phyloP scores from a whole-genome alignment of 2,329 filamentous ascomycete genomes.

The Periconia macrospinosa region DNA sequence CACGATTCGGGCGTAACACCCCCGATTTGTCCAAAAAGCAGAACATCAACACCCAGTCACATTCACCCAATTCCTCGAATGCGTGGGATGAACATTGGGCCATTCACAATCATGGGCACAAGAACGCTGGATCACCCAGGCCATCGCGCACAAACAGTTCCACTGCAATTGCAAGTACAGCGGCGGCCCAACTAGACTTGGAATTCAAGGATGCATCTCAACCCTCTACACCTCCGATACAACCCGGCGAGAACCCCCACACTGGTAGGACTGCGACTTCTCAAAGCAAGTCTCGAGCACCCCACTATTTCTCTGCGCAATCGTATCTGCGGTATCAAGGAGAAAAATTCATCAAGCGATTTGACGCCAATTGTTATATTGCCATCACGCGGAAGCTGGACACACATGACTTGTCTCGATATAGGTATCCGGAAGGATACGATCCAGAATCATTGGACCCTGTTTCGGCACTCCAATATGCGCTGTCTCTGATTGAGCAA shows the following conservation, averaged over 20 bases:
- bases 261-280: slow-evolving; percentile 12
- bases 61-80: slow-evolving; percentile 46
- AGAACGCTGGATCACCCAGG: slow-evolving; percentile 50
- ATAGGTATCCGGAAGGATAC: slow-evolving; percentile 55
- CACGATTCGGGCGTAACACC: slow-evolving; percentile 89
- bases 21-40: slow-evolving; percentile 83
- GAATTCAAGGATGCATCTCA: slow-evolving; percentile 50
- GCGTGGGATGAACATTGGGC: slow-evolving; percentile 51
- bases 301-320: slow-evolving; percentile 96
- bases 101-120: slow-evolving; percentile 57
- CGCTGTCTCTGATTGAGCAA: slow-evolving; percentile 80
- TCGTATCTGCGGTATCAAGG: slow-evolving; percentile 97
- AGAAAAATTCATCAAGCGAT: slow-evolving; percentile 93
- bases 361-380: slow-evolving; percentile 98
- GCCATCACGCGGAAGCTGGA: slow-evolving; percentile 97
- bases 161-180: slow-evolving; percentile 20
- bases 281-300: slow-evolving; percentile 45
- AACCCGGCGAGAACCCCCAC: slow-evolving; percentile 15
- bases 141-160: slow-evolving; percentile 40
- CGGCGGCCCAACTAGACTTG: slow-evolving; percentile 42
- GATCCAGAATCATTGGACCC: slow-evolving; percentile 48
- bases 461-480: slow-evolving; percentile 63
- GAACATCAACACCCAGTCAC: slow-evolving; percentile 72
- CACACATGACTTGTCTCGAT: slow-evolving; percentile 89
- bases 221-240: slow-evolving; percentile 28